Conservation (phyloP, 805 yeast genomes). For the Metschnikowia continentalis region DNA sequence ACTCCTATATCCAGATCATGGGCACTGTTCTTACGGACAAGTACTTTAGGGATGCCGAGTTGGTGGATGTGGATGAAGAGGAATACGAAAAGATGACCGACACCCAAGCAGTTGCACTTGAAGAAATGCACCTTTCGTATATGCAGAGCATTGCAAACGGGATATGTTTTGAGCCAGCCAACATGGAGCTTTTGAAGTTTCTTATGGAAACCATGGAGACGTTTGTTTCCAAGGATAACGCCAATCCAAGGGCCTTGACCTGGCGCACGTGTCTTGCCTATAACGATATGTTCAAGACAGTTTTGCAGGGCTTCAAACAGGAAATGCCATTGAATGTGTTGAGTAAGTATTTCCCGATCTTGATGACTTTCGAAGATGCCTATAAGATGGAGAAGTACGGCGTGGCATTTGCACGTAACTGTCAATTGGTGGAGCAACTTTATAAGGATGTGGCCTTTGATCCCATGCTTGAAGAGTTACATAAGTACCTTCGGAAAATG, state of each 20-base stretch:
- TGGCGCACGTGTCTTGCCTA: constrained; percentile 59
- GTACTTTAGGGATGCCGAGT: constrained; percentile 28
- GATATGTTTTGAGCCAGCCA: constrained; percentile 5
- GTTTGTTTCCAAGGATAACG: constrained; percentile 15
- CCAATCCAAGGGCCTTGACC: constrained; percentile 23
- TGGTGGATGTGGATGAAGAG: constrained; percentile 22
- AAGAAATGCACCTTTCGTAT: constrained; percentile 46
- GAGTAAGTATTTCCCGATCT: constrained; percentile 13
- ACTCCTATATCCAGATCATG: constrained; percentile 35
- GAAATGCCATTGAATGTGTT: constrained; percentile 2
- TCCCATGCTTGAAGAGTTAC: background rate
- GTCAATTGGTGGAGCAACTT: constrained; percentile 15
- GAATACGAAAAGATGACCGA: constrained; percentile 17
- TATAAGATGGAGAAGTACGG: constrained; percentile 22
- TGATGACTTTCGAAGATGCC: constrained; percentile 15
- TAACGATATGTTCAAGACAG: constrained; percentile 35
- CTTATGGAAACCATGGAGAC: constrained; percentile 22
- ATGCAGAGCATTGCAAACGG: constrained; percentile 23
- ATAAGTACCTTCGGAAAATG: background rate
- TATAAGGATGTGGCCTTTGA: background rate
- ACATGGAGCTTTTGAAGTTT: constrained; percentile 23
- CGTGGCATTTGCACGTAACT: constrained; percentile 41
- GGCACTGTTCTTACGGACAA: constrained; percentile 34
- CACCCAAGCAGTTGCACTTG: constrained; percentile 22
- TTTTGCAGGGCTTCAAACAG: constrained; percentile 3